phyloP scores from a whole-genome alignment of 305 asterid species.

The Solanum hybrid region DNA sequence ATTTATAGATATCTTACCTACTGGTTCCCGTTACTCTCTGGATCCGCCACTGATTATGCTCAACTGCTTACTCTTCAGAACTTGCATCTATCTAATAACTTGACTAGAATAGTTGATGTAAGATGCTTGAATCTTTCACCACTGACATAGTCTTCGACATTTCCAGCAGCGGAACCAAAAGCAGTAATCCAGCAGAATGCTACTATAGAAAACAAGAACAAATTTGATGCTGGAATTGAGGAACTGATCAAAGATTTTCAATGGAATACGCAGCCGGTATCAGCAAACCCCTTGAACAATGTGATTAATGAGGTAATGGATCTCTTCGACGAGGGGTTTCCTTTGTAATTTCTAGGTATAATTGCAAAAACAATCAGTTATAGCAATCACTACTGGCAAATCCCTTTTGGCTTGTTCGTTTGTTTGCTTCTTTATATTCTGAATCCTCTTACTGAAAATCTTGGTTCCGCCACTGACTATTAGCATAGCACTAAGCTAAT shows the following conservation, averaged over 20 bases:
- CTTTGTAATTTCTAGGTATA: background rate
- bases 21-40: background rate
- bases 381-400: background rate
- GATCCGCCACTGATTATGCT: background rate
- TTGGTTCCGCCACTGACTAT: background rate
- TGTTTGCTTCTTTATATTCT: background rate
- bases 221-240: slow-evolving; percentile 18
- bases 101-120: background rate
- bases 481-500: background rate
- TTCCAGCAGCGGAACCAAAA: background rate
- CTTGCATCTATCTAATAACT: background rate
- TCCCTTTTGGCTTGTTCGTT: background rate
- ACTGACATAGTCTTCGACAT: background rate
- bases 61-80: background rate
- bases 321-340: background rate
- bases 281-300: background rate
- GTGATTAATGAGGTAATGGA: background rate
- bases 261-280: background rate
- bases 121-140: background rate
- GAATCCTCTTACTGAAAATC: background rate
- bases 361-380: background rate
- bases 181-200: background rate
- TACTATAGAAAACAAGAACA: background rate
- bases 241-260: slow-evolving; percentile 11
- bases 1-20: background rate